A percentile compares a stretch with the other conserved stretches of the same genome.
These are phyloP conservation scores for Eucalyptus curtisii DNA, from an alignment of 345 rosid genomes.

Conservation along the genomic window DNA sequence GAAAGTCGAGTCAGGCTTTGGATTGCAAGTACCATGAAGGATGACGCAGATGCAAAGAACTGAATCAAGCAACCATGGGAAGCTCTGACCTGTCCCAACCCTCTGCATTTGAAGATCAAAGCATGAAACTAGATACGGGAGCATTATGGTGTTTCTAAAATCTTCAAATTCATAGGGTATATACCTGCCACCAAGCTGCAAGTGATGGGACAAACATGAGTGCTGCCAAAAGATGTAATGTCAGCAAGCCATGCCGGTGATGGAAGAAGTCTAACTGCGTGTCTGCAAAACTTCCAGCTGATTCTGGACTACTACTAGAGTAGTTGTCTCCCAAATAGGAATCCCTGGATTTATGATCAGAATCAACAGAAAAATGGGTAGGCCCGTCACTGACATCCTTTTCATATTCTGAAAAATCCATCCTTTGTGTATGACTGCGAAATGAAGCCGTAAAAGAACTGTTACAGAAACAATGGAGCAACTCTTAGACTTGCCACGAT, in stretches of 20 bases:
- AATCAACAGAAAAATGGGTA: constrained; percentile 18
- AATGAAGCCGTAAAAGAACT: constrained; percentile 65
- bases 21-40: constrained; percentile 47
- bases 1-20: constrained; percentile 51
- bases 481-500: not conserved
- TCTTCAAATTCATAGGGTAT: not conserved
- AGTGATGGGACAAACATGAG: constrained; percentile 91
- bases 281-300: constrained; percentile 50
- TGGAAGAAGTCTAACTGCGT: constrained; percentile 79
- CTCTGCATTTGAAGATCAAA: constrained; percentile 40
- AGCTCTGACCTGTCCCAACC: constrained; percentile 61
- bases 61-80: constrained; percentile 81
- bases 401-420: constrained; percentile 31
- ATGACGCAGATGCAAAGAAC: constrained; percentile 55
- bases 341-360: constrained; percentile 16
- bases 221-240: constrained; percentile 67
- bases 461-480: constrained; percentile 16
- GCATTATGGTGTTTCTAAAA: not conserved
- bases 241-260: constrained; percentile 69
- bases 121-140: not conserved
- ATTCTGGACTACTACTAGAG: constrained; percentile 25
- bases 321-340: constrained; percentile 20
- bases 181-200: constrained; percentile 90
- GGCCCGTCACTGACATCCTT: constrained; percentile 16
- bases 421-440: constrained; percentile 37